Evolutionary conservation across 306 rosid genomes (phyloP).

Genomic region (Citrullus colocynthis): DNA sequence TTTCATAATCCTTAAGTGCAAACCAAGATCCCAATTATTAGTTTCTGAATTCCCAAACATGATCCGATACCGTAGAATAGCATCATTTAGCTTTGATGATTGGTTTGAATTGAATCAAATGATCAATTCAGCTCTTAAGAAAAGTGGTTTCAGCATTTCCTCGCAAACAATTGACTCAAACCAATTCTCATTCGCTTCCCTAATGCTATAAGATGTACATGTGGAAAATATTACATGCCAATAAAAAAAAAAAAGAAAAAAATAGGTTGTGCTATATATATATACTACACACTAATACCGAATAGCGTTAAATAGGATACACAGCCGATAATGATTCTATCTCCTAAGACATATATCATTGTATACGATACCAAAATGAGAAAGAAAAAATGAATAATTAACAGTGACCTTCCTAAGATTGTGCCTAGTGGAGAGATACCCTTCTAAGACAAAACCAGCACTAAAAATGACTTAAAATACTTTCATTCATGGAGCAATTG

Average conservation of each 20-base stretch:
- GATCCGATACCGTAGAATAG: too few species aligned
- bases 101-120: too few species aligned
- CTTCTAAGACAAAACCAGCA: background rate
- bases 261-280: background rate
- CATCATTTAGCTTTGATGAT: too few species aligned
- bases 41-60: too few species aligned
- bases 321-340: background rate
- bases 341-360: background rate
- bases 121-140: background rate
- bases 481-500: background rate
- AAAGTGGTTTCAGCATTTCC: background rate
- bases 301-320: slow-evolving; percentile 4
- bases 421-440: background rate
- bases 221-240: background rate
- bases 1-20: too few species aligned
- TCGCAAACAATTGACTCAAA: background rate
- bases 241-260: too few species aligned
- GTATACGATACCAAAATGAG: background rate
- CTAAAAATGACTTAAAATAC: background rate
- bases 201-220: background rate
- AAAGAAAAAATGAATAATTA: background rate
- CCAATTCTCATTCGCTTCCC: background rate
- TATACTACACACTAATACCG: slow-evolving; percentile 5
- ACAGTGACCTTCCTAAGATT: background rate
- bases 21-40: too few species aligned